Evolutionary conservation across 495 filamentous ascomycete genomes (phyloP).

Genomic region (Podospora pseudocomata): DNA sequence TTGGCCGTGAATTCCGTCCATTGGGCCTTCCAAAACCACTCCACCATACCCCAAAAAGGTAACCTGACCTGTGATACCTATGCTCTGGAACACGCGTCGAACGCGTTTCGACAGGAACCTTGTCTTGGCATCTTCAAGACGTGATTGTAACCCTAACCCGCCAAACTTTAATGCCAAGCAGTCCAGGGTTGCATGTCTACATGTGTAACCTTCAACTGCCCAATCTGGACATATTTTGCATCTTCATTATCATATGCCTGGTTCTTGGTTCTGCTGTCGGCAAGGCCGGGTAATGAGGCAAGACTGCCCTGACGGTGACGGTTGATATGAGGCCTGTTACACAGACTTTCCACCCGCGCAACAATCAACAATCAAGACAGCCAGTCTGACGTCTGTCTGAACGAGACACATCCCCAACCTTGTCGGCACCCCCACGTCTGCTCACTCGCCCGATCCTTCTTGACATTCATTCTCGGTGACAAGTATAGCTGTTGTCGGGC

Average conservation of each 20-base stretch:
- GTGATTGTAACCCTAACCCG: too few relatives aligned
- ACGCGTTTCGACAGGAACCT: not conserved
- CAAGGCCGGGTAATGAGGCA: not conserved
- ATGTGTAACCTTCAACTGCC: not conserved
- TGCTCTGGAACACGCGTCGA: not conserved
- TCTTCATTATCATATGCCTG: not conserved
- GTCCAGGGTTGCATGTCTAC: too few relatives aligned
- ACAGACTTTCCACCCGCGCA: not conserved
- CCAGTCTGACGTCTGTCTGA: not conserved
- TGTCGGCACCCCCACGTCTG: not conserved
- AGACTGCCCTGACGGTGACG: not conserved
- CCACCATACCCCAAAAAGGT: not conserved
- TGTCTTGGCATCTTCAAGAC: too few relatives aligned
- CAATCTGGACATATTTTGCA: not conserved
- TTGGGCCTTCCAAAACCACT: not conserved
- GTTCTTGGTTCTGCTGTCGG: not conserved
- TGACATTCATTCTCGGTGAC: too few relatives aligned
- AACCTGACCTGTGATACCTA: not conserved
- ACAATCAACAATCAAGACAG: not conserved
- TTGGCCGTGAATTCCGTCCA: not conserved
- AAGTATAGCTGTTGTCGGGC: not conserved
- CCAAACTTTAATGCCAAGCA: too few relatives aligned
- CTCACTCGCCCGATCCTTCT: not conserved
- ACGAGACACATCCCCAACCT: not conserved
- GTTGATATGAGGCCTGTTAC: not conserved